Conservation (phyloP, 805 yeast species). For the Monosporozyma siamensis region DNA sequence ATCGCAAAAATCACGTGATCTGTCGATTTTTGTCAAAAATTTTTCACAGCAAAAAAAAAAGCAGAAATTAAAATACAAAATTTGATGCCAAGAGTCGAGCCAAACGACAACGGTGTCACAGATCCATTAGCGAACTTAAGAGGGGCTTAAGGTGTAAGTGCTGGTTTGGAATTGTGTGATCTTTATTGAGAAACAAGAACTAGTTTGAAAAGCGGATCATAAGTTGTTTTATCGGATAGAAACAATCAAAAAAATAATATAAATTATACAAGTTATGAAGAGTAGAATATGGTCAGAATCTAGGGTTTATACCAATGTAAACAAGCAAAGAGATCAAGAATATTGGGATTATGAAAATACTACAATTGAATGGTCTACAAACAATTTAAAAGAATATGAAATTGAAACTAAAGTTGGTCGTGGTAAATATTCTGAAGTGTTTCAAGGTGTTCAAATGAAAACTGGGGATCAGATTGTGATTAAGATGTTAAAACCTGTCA, state of each 20-base stretch:
- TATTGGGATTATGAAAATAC: constrained; percentile 84
- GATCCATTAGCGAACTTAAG: no score
- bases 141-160: no score
- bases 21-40: no score
- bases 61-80: no score
- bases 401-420: constrained; percentile 79
- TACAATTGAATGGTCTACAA: constrained; percentile 51
- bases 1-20: no score
- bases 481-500: constrained; percentile 87
- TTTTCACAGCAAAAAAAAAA: no score
- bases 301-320: constrained; percentile 68
- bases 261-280: constrained; percentile 16
- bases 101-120: no score
- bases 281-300: constrained; percentile 37
- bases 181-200: no score
- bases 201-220: no score
- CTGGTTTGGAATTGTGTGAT: no score
- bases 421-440: constrained; percentile 93
- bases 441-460: constrained; percentile 67
- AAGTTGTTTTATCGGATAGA: not conserved
- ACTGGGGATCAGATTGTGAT: constrained; percentile 64
- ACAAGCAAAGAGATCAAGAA: constrained; percentile 53
- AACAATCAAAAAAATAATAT: not conserved
- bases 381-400: constrained; percentile 49
- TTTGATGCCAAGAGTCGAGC: no score